phyloP scores from a whole-genome alignment of 129 eudicot species.

The Rutidosis leptorrhynchoides region DNA sequence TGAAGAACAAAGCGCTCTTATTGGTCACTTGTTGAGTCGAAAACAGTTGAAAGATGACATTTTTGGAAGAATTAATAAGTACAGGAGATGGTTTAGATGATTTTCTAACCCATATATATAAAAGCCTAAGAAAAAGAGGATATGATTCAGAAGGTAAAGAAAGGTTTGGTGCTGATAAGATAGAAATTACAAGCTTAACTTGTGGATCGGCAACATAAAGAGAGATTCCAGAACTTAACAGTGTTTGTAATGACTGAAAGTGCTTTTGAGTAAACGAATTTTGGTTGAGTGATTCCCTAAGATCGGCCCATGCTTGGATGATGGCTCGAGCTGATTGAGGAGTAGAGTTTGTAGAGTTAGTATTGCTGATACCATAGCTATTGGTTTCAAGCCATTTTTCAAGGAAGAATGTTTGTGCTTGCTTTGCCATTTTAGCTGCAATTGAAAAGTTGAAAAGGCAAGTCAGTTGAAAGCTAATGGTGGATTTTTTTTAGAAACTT shows the following conservation, averaged over 20 bases:
- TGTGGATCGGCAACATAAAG: constrained; percentile 87
- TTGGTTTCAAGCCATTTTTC: constrained; percentile 76
- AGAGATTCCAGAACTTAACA: constrained; percentile 48
- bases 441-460: background rate
- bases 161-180: constrained; percentile 52
- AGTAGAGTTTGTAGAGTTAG: constrained; percentile 33
- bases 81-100: constrained; percentile 56
- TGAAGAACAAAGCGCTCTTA: constrained; percentile 46
- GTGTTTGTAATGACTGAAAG: constrained; percentile 52
- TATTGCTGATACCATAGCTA: constrained; percentile 28
- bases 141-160: constrained; percentile 67
- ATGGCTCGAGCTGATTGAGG: constrained; percentile 71
- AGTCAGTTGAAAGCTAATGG: too few species aligned
- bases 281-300: constrained; percentile 61
- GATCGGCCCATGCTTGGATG: constrained; percentile 95
- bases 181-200: constrained; percentile 72
- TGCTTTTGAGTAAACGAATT: constrained; percentile 49
- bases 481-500: too few species aligned
- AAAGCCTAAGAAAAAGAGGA: constrained; percentile 68
- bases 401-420: constrained; percentile 59
- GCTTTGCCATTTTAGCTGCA: constrained; percentile 62
- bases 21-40: constrained; percentile 35
- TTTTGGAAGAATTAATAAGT: constrained; percentile 48
- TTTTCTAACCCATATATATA: constrained; percentile 84
- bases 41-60: constrained; percentile 45